A percentile compares a stretch with the other conserved stretches of the same genome.
Evolutionary conservation across 148 eudicot genomes (phyloP).

Genomic region (Camellia granthamiana): DNA sequence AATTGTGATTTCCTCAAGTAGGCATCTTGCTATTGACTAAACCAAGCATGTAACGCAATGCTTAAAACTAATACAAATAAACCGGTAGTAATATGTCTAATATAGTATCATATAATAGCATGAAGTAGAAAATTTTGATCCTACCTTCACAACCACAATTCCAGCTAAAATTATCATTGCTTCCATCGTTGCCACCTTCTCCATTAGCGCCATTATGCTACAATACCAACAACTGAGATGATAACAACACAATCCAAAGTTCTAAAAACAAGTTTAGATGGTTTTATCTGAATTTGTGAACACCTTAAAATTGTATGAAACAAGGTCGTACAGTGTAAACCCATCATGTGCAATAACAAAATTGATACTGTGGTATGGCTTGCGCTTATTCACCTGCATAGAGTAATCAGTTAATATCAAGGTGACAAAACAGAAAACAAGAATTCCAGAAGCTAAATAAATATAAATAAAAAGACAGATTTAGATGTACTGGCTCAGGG

Average conservation of each 20-base stretch:
- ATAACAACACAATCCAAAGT: neutral
- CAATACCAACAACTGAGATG: slow-evolving; percentile 16
- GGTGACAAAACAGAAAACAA: neutral
- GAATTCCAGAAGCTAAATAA: neutral
- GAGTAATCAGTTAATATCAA: slow-evolving; percentile 1
- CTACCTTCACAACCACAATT: slow-evolving; percentile 96
- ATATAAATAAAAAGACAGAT: neutral
- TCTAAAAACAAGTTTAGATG: neutral
- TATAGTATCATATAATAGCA: neutral
- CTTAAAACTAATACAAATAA: neutral
- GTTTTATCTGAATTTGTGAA: neutral
- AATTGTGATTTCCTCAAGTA: neutral
- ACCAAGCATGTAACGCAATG: neutral
- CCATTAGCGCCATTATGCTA: slow-evolving; percentile 95
- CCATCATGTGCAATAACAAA: slow-evolving; percentile 97
- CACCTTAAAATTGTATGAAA: slow-evolving; percentile 91
- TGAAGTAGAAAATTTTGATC: neutral
- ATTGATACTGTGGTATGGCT: slow-evolving; percentile 89
- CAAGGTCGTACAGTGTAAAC: slow-evolving; percentile 93
- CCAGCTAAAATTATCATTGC: slow-evolving; percentile 96
- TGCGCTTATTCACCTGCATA: slow-evolving; percentile 84
- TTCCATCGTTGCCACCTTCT: slow-evolving; percentile 93
- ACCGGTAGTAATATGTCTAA: neutral
- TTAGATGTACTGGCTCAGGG: neutral
- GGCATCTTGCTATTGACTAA: neutral